These are phyloP conservation scores for Nicotiana tomentosiformis DNA, from an alignment of 257 asterid species.

Conservation along the genomic window DNA sequence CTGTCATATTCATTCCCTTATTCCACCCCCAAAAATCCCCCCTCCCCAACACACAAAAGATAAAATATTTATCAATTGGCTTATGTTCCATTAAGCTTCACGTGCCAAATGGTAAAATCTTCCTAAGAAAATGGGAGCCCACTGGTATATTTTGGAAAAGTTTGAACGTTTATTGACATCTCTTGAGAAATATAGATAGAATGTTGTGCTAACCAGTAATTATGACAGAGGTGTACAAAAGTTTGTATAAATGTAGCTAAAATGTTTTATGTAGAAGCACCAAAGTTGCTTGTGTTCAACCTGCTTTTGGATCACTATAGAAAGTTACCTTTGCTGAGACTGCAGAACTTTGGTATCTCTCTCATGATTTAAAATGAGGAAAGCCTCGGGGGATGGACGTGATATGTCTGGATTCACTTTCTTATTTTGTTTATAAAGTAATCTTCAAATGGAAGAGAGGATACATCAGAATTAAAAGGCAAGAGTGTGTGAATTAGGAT, in stretches of 20 bases:
- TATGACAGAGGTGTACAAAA: neutral
- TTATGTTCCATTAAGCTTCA: neutral
- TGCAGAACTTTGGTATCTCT: neutral
- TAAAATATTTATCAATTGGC: neutral
- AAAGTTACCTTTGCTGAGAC: neutral
- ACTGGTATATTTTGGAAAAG: neutral
- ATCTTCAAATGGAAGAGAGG: neutral
- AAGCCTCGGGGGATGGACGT: neutral
- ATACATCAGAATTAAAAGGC: neutral
- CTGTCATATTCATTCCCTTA: neutral
- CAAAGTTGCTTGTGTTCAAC: neutral
- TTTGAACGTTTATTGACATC: neutral
- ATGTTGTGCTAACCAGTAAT: neutral
- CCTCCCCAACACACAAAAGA: neutral
- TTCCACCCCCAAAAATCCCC: neutral
- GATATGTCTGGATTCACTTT: neutral
- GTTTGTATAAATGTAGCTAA: neutral
- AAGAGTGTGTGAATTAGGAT: neutral
- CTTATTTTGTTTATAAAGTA: neutral
- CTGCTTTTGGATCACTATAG: neutral
- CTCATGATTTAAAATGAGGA: constrained; percentile 1
- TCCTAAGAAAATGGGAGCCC: neutral
- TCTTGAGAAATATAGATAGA: neutral
- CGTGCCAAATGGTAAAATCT: neutral
- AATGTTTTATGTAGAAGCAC: neutral